Base-by-base conservation (phyloP, 768 basidiomycete genomes). In the Agaricus blazei region DNA sequence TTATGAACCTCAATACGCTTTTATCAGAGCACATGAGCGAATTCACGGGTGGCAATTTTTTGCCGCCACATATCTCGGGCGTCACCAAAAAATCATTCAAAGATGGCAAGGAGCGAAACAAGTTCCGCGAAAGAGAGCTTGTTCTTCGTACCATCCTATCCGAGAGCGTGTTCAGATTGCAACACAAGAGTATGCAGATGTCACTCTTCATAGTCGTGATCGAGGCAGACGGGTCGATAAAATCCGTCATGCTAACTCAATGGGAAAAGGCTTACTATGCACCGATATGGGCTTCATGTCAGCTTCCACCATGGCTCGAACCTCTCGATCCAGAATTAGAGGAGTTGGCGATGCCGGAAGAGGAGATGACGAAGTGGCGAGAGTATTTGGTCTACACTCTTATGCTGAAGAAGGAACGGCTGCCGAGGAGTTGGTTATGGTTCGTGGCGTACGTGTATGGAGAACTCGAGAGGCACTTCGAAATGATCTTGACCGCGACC, bases 341-440 rank as follows among this genome's bases (percentile, higher is more conserved):
- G 2, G 23, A 11, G 3, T 26, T 37, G 3, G 41, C 54, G 1
- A 56, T 56, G 54, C 48, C 54, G 2, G 4, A 26, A 42, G 54
- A 50, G 31, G 54, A 56, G 19, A 56, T 56, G 54, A 56, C 48
- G 15, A 43, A 9, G 43, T 56, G 54, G 54, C 45, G 54, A 6
- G 54, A 56, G 34, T 49, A 56, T 42, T n/a, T 50, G 27, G 47
- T 56, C 9, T 56, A 56, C 27, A 42, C 49, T 37, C 28, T 56
- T 9, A 56, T 56, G 54, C 15, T 56, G 42, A 56, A 44, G 43
- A 56, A 50, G 54, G 54, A 56, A 24, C 48, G 54, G 26, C 15
- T 56, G 40, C 40, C 54, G 48, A 56, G 48, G 54, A 56, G 54
- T 29, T 56, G 54, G 54, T 24, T 56, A 15, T 56, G 54, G 54